phyloP scores from a whole-genome alignment of 345 rosid genomes.

The Eucalyptus albens region DNA sequence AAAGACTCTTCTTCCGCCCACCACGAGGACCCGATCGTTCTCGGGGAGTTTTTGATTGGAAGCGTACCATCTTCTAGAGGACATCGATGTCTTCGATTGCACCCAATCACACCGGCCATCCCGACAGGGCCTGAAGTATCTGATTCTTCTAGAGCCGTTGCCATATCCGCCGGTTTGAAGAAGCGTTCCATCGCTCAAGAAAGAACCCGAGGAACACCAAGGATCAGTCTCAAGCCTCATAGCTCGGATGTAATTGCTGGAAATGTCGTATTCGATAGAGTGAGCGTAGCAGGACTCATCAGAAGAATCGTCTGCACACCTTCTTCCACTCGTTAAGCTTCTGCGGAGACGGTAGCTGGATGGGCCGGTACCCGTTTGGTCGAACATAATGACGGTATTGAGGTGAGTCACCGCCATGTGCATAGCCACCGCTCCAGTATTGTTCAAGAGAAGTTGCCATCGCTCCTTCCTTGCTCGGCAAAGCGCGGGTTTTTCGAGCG shows the following conservation, averaged over 20 bases:
- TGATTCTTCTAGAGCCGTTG: conserved; percentile 1
- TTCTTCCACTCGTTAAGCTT: background rate
- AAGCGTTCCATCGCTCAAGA: conserved; percentile 23
- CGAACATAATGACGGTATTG: conserved; percentile 17
- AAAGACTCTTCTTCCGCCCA: conserved; percentile 21
- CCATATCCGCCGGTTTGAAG: conserved; percentile 28
- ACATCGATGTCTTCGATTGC: background rate
- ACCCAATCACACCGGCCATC: conserved; percentile 13
- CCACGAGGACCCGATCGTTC: conserved; percentile 13
- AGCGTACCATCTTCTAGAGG: conserved; percentile 18
- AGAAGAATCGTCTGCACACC: background rate
- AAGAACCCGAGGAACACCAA: conserved; percentile 32
- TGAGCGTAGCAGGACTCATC: conserved; percentile 19
- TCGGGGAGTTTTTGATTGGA: conserved; percentile 23
- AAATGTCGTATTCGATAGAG: conserved; percentile 11
- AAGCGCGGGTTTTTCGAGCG: background rate
- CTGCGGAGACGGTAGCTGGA: conserved; percentile 2
- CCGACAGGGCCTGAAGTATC: conserved; percentile 10
- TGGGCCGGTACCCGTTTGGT: conserved; percentile 14
- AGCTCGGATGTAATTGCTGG: conserved; percentile 7
- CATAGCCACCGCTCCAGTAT: conserved; percentile 16
- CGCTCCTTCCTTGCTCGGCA: background rate
- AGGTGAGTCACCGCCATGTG: conserved; percentile 20
- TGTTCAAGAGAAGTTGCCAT: conserved; percentile 20
- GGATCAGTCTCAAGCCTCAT: conserved; percentile 15